Conservation (phyloP, 2,329 filamentous ascomycete species). For the Stachybotrys echinatus region DNA sequence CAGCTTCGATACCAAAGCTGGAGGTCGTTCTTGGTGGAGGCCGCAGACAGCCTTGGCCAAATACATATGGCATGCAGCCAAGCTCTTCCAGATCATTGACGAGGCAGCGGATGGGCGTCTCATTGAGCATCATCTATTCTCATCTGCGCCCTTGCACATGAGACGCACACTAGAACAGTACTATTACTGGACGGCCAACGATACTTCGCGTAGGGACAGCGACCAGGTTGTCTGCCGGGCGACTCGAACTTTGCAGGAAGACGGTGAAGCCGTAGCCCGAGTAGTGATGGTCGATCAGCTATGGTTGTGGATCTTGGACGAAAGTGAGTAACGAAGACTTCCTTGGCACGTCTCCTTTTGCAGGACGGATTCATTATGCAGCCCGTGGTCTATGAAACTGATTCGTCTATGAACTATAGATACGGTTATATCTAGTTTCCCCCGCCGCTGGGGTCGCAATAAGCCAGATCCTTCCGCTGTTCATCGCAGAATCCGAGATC, state of each 20-base stretch:
- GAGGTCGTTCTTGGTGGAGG: slow-evolving; percentile 3
- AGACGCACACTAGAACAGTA: slow-evolving; percentile 30
- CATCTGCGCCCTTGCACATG: slow-evolving; percentile 19
- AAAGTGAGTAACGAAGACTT: slow-evolving; percentile 5
- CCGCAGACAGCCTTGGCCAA: slow-evolving; percentile 10
- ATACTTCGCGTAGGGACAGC: slow-evolving; percentile 24
- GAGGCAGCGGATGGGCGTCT: slow-evolving; percentile 11
- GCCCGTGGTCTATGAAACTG: slow-evolving; percentile 1
- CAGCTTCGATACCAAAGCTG: slow-evolving; percentile 3
- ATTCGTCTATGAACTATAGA: slow-evolving; percentile 15
- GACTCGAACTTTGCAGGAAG: slow-evolving; percentile 12
- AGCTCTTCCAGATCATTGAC: slow-evolving; percentile 10
- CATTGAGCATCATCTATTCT: slow-evolving; percentile 16
- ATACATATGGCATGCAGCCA: slow-evolving; percentile 13
- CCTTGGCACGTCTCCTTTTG: too few species aligned
- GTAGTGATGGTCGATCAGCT: slow-evolving; percentile 12
- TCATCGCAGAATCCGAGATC: slow-evolving; percentile 25
- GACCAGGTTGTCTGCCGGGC: slow-evolving; percentile 19
- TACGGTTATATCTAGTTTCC: slow-evolving; percentile 32
- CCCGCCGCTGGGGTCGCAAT: slow-evolving; percentile 29
- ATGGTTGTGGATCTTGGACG: slow-evolving; percentile 12
- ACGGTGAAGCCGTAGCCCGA: slow-evolving; percentile 7
- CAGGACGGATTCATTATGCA: too few species aligned
- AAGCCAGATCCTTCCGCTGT: slow-evolving; percentile 29
- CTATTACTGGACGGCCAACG: slow-evolving; percentile 27